Evolutionary conservation across 305 asterid species (phyloP).

Genomic region (Plantago rigida): DNA sequence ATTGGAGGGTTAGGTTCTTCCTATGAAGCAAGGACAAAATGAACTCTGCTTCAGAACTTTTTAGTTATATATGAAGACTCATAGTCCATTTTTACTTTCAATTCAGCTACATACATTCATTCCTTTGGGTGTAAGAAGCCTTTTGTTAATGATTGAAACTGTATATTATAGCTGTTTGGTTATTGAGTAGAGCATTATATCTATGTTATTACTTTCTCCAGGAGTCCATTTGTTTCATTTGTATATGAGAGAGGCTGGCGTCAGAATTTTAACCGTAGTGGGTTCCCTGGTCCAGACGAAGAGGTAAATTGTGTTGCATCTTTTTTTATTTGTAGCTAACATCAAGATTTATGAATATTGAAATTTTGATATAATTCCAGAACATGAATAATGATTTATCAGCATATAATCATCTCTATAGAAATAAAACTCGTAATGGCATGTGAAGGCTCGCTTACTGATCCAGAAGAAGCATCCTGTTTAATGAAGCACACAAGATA

Average conservation of each 20-base stretch:
- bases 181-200: neutral
- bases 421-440: neutral
- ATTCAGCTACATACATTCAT: no score
- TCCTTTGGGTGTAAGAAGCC: no score
- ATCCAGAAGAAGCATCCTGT: neutral
- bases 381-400: neutral
- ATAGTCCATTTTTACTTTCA: no score
- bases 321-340: constrained; percentile 11
- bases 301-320: constrained; percentile 50
- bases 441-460: neutral
- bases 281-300: constrained; percentile 95
- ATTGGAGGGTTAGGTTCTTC: no score
- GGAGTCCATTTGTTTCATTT: constrained; percentile 91
- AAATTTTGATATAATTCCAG: neutral
- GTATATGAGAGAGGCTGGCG: constrained; percentile 98
- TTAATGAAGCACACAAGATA: neutral
- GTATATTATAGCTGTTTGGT: no score
- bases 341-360: constrained; percentile 5
- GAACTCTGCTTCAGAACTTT: no score
- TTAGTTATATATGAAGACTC: no score
- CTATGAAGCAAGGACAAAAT: no score
- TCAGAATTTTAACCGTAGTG: constrained; percentile 67
- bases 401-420: neutral
- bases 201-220: constrained; percentile 26
- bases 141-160: no score